phyloP scores from a whole-genome alignment of 139 green algal species.

The Tetratostichococcus sp. region DNA sequence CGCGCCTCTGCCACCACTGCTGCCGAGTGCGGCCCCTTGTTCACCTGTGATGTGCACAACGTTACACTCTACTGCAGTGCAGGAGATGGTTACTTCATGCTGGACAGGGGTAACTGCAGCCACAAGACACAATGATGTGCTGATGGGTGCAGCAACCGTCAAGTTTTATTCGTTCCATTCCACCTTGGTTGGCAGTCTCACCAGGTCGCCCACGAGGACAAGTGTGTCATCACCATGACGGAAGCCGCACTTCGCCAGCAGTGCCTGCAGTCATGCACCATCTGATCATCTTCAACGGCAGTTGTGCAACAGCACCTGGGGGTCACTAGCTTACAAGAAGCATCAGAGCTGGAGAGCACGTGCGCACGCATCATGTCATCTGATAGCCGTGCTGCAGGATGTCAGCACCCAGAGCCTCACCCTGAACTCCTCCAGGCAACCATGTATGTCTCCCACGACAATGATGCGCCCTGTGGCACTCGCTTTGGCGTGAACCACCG shows the following conservation, averaged over 20 bases:
- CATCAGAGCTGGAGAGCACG: too few relatives aligned
- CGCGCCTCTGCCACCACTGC: conserved; percentile 18
- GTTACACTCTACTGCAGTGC: too few relatives aligned
- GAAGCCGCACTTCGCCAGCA: conserved; percentile 26
- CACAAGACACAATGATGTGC: too few relatives aligned
- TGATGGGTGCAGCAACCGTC: too few relatives aligned
- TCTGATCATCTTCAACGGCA: too few relatives aligned
- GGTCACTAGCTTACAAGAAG: too few relatives aligned
- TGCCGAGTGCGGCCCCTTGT: conserved; percentile 31
- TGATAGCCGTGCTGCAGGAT: too few relatives aligned
- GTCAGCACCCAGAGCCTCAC: not conserved
- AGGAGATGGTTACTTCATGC: too few relatives aligned
- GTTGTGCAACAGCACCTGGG: not conserved
- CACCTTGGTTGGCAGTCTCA: too few relatives aligned
- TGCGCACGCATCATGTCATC: too few relatives aligned
- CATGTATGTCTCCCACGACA: conserved; percentile 35
- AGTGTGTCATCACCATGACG: conserved; percentile 17
- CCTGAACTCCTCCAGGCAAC: conserved; percentile 27
- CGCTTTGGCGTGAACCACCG: conserved; percentile 10
- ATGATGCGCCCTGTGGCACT: conserved; percentile 14
- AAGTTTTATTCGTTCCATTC: too few relatives aligned
- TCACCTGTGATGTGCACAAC: conserved; percentile 8
- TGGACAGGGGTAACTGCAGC: too few relatives aligned
- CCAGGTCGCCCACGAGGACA: conserved; percentile 36
- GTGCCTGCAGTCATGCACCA: conserved; percentile 6